Evolutionary conservation across 2,329 filamentous ascomycete species (phyloP).

Genomic region (Pseudogymnoascus sp.): DNA sequence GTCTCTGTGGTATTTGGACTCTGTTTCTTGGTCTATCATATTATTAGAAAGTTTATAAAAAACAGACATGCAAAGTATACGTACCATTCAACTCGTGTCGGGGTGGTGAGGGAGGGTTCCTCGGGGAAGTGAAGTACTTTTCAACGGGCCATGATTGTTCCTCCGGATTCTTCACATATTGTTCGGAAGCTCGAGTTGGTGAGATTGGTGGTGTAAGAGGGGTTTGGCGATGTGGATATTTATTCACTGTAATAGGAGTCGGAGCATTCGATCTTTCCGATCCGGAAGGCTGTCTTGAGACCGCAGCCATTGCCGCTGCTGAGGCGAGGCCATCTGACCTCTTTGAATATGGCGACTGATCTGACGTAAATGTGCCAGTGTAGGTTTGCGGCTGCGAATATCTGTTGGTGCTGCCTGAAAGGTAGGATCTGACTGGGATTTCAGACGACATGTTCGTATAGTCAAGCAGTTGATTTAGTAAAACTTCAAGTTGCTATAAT

Average conservation of each 20-base stretch:
- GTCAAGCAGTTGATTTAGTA: neutral
- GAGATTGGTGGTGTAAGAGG: conserved; percentile 5
- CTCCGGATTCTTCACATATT: neutral
- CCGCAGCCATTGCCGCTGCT: neutral
- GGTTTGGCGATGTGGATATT: neutral
- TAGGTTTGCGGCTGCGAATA: neutral
- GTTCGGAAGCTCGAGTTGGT: neutral
- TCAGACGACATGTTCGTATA: conserved; percentile 4
- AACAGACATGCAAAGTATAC: neutral
- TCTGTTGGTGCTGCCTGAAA: neutral
- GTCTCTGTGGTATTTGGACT: neutral
- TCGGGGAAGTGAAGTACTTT: neutral
- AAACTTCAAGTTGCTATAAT: neutral
- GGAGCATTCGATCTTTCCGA: neutral
- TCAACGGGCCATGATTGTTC: neutral
- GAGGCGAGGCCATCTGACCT: neutral
- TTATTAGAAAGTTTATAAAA: neutral
- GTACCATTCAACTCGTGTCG: neutral
- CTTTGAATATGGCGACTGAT: neutral
- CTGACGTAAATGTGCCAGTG: neutral
- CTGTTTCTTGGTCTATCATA: neutral
- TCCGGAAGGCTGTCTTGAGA: neutral
- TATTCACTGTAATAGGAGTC: neutral
- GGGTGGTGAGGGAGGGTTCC: neutral
- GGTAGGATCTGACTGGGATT: conserved; percentile 6